Evolutionary conservation across 2,329 filamentous ascomycete genomes (phyloP).

Genomic region (Colletotrichum nymphaeae): DNA sequence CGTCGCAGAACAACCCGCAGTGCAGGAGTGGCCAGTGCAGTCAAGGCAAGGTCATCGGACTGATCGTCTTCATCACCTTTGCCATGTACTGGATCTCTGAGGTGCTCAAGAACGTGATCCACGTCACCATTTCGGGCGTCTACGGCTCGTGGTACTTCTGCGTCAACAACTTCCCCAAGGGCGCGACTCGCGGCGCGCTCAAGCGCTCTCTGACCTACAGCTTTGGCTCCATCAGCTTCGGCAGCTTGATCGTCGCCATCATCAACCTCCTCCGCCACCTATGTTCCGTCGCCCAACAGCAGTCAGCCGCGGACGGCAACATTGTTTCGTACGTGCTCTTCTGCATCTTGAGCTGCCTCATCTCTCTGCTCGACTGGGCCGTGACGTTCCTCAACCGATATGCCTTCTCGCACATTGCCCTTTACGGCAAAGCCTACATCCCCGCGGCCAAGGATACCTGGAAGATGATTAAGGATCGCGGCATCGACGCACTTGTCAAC

Average conservation of each 20-base stretch:
- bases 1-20: constrained; percentile 62
- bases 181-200: constrained; percentile 85
- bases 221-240: constrained; percentile 90
- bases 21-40: constrained; percentile 75
- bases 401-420: constrained; percentile 90
- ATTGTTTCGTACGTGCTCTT: constrained; percentile 74
- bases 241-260: constrained; percentile 86
- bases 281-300: constrained; percentile 78
- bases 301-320: constrained; percentile 75
- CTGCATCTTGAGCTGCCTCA: constrained; percentile 81
- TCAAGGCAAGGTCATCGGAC: constrained; percentile 81
- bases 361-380: constrained; percentile 84
- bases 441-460: constrained; percentile 90
- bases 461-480: constrained; percentile 91
- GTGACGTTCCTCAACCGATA: constrained; percentile 92
- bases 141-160: constrained; percentile 96
- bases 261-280: constrained; percentile 87
- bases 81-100: constrained; percentile 95
- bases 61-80: constrained; percentile 90
- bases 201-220: constrained; percentile 87
- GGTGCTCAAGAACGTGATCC: constrained; percentile 93
- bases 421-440: constrained; percentile 92
- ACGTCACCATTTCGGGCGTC: constrained; percentile 87
- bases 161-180: constrained; percentile 75
- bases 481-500: constrained; percentile 90